These are phyloP conservation scores for Brettanomyces bruxellensis DNA, from an alignment of 805 yeast genomes.

Conservation along the genomic window DNA sequence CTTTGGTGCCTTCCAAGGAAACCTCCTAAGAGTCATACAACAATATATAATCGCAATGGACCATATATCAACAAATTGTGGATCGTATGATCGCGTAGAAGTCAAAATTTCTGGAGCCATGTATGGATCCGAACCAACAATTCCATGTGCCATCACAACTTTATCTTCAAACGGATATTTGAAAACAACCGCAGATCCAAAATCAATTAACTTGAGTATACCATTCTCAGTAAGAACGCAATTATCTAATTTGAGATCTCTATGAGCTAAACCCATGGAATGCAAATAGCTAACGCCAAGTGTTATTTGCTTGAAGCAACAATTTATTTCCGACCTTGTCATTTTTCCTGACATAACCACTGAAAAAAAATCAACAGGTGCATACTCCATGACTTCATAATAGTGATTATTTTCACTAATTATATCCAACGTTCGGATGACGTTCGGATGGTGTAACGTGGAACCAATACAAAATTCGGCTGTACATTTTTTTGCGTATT, in stretches of 20 bases:
- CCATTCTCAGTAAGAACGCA: slow-evolving; percentile 73
- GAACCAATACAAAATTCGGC: slow-evolving; percentile 87
- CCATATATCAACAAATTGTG: slow-evolving; percentile 77
- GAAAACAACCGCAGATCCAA: slow-evolving; percentile 78
- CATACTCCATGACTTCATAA: slow-evolving; percentile 79
- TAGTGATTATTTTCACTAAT: slow-evolving; percentile 62
- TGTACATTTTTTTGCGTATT: slow-evolving; percentile 78
- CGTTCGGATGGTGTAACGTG: slow-evolving; percentile 72
- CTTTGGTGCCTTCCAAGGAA: slow-evolving; percentile 83
- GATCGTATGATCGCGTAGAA: slow-evolving; percentile 51
- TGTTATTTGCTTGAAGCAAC: slow-evolving; percentile 67
- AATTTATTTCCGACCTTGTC: slow-evolving; percentile 74
- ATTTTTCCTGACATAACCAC: slow-evolving; percentile 81
- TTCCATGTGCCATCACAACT: slow-evolving; percentile 56
- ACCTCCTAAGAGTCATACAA: slow-evolving; percentile 77
- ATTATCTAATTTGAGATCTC: slow-evolving; percentile 76
- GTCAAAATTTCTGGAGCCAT: slow-evolving; percentile 73
- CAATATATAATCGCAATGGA: slow-evolving; percentile 77
- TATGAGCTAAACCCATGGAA: slow-evolving; percentile 70
- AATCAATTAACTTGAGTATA: slow-evolving; percentile 69
- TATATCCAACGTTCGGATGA: slow-evolving; percentile 69
- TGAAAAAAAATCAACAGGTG: slow-evolving; percentile 77
- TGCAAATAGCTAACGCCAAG: slow-evolving; percentile 70
- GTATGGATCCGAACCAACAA: slow-evolving; percentile 83
- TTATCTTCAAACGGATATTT: slow-evolving; percentile 63